Percentiles rank a stretch among this genome's conserved stretches.
phyloP scores from a whole-genome alignment of 1,139 yeast genomes.

The Arxiozyma telluris region DNA sequence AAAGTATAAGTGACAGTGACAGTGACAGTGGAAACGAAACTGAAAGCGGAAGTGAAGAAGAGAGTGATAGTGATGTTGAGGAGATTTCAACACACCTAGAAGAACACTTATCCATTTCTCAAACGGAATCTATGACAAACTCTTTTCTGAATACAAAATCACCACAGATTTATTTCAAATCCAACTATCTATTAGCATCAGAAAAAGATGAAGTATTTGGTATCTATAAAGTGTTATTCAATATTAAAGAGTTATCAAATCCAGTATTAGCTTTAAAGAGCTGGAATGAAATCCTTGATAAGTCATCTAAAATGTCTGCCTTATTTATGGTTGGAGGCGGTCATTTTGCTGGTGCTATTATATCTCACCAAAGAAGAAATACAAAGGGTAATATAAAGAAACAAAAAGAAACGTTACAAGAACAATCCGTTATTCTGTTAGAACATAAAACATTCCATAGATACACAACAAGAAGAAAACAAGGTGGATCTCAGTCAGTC shows the following conservation, averaged over 20 bases:
- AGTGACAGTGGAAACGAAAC: conserved; percentile 4
- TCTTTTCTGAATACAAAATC: conserved; percentile 57
- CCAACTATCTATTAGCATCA: conserved; percentile 37
- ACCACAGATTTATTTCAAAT: conserved; percentile 50
- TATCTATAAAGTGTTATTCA: conserved; percentile 59
- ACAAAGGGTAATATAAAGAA: conserved; percentile 42
- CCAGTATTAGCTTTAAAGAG: conserved; percentile 26
- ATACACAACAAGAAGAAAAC: conserved; percentile 92
- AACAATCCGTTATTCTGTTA: conserved; percentile 56
- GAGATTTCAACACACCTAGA: neutral
- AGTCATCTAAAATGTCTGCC: conserved; percentile 43
- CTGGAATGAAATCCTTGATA: conserved; percentile 25
- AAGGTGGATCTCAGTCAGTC: conserved; percentile 95
- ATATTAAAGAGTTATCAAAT: conserved; percentile 33
- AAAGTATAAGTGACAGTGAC: neutral
- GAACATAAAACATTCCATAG: conserved; percentile 86
- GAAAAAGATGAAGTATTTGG: conserved; percentile 42
- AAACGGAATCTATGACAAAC: conserved; percentile 28
- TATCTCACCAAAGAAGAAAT: conserved; percentile 54
- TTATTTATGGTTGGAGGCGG: conserved; percentile 96
- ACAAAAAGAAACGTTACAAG: conserved; percentile 38
- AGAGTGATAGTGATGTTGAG: conserved; percentile 3
- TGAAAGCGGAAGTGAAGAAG: neutral
- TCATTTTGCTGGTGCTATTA: conserved; percentile 92
- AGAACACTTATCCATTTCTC: neutral